These are phyloP conservation scores for Salix exigua DNA, from an alignment of 345 rosid genomes.

Conservation along the genomic window DNA sequence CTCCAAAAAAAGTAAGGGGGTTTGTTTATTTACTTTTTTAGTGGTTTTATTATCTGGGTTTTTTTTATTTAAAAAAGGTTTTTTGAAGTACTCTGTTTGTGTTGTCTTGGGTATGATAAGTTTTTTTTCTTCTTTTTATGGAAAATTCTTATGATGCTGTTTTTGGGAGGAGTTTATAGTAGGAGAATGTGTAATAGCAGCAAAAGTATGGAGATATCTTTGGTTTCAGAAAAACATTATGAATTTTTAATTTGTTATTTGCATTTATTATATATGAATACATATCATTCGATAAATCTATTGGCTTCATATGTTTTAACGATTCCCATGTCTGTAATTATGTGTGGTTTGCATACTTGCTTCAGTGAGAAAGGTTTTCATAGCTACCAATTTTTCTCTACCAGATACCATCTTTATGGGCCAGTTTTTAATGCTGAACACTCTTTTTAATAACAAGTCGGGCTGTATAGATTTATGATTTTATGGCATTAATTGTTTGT, in stretches of 20 bases:
- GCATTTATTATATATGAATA: conserved; percentile 4
- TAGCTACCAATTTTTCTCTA: neutral
- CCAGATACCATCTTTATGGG: neutral
- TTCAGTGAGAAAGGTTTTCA: neutral
- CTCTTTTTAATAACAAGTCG: too few relatives aligned
- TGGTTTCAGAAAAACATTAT: neutral
- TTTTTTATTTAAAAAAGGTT: neutral
- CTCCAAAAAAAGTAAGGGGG: too few relatives aligned
- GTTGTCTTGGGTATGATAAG: neutral
- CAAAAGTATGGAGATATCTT: conserved; percentile 7
- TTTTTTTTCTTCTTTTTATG: neutral
- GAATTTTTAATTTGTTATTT: neutral
- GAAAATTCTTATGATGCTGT: neutral
- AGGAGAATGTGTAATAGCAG: conserved; percentile 25
- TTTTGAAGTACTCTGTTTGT: neutral
- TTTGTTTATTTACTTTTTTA: too few relatives aligned
- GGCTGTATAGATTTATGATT: too few relatives aligned
- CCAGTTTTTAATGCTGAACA: too few relatives aligned
- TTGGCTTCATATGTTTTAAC: conserved; percentile 26
- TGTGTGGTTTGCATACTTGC: conserved; percentile 22
- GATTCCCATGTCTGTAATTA: conserved; percentile 16
- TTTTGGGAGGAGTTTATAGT: neutral
- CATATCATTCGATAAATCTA: conserved; percentile 5
- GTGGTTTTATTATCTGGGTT: neutral
- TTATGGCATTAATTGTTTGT: neutral